Evolutionary conservation across 2,329 filamentous ascomycete genomes (phyloP), one percentile per base, ranked within the genome.

Genomic region (Phaeosphaeria sp.): DNA sequence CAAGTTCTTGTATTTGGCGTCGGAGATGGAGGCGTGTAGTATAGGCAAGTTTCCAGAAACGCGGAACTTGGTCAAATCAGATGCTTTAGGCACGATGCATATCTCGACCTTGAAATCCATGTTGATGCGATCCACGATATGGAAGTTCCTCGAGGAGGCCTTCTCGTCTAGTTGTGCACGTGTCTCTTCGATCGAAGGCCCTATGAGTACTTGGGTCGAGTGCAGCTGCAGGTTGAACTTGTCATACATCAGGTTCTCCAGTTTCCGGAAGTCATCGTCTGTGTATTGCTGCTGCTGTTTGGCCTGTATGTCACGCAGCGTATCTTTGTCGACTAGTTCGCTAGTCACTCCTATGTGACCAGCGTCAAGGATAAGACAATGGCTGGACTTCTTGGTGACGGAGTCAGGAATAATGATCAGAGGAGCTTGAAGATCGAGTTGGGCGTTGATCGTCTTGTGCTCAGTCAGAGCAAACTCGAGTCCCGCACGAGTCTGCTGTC

Each of bases 241-340:
- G 82, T 99, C 95, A 73, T 99, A 99, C 91, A 99, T 96, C 67
- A 97, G 83, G 17, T 90, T 91, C 75, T 98, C 93, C 3, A 99
- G 86, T 46, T 89, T 87, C 75, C 91, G 89, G 75, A 92, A 92
- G 72, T 99, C 96, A 59, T 94, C 89, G 15, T 96, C 92, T 6
- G 89, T 95, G 72, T 96, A 97, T 24, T 91, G 83, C 55, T 93
- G 90, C 53, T 88, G 91, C 71, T 98, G 92, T 73, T 97, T 99
- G 20, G 90, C 88, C 72, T 98, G 93, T 2, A 99, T 88, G 57
- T 98, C 90, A 65, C 90, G 90, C 77, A 98, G 84, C 0, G 92
- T 96, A n/a, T 89, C 86, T 71, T 95, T 90, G 70, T 98, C 93
- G 17, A 97, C 94, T 20, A 99, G 82, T 73, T 99, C 91, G 75